A percentile compares a stretch with the other conserved stretches of the same genome.
phyloP scores from a whole-genome alignment of 768 basidiomycete species.

The Suillus subalutaceus region DNA sequence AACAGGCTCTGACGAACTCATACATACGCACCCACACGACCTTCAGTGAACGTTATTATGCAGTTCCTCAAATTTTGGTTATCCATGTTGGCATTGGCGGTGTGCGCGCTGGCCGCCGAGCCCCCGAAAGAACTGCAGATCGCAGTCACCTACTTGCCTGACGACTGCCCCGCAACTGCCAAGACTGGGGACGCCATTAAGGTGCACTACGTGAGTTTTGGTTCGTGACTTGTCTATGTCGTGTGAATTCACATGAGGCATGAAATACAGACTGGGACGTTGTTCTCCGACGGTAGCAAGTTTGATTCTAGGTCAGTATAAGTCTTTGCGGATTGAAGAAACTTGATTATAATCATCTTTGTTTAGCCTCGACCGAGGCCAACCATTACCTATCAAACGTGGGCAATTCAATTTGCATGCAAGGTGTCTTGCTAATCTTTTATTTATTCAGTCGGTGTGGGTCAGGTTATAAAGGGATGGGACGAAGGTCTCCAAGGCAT shows the following conservation, averaged over 20 bases:
- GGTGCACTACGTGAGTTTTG: constrained; percentile 76
- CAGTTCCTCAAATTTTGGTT: constrained; percentile 51
- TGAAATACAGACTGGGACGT: constrained; percentile 69
- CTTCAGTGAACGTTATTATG: constrained; percentile 40
- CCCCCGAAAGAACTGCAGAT: constrained; percentile 61
- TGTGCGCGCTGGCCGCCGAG: constrained; percentile 48
- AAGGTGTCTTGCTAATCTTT: constrained; percentile 6
- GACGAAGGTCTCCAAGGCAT: constrained; percentile 82
- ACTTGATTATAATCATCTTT: neutral
- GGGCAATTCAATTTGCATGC: constrained; percentile 25
- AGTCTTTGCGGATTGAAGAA: neutral
- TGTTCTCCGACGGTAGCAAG: constrained; percentile 74
- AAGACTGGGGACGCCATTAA: constrained; percentile 62
- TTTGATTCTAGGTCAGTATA: constrained; percentile 83
- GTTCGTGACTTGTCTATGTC: neutral
- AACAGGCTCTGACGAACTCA: neutral
- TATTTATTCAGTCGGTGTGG: constrained; percentile 60
- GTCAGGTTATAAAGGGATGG: constrained; percentile 87
- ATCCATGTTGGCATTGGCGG: constrained; percentile 49
- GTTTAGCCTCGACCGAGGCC: constrained; percentile 66
- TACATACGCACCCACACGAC: neutral
- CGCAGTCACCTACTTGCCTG: constrained; percentile 62
- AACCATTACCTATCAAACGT: constrained; percentile 81
- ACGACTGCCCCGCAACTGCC: constrained; percentile 56
- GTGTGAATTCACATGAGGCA: constrained; percentile 8